Evolutionary conservation across 108 stramenopile genomes (phyloP).

Genomic region (Mayamaea pseudoterrestris): DNA sequence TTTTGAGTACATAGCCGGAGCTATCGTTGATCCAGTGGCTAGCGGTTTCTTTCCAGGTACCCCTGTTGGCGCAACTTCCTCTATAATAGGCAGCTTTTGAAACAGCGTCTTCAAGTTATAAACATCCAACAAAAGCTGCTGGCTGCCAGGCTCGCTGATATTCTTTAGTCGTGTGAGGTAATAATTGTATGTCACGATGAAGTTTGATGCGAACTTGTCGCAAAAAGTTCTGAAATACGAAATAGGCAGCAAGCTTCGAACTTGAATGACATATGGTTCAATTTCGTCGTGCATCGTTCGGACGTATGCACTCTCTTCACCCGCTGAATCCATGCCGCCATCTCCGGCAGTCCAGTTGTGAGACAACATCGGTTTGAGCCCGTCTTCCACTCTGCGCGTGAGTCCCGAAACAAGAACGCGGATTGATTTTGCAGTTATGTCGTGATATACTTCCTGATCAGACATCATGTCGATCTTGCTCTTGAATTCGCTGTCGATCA

Average conservation of each 20-base stretch:
- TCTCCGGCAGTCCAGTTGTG: conserved; percentile 87
- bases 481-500: conserved; percentile 75
- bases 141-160: conserved; percentile 87
- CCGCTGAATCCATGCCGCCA: conserved; percentile 69
- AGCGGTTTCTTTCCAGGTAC: conserved; percentile 15
- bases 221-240: conserved; percentile 90
- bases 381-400: conserved; percentile 62
- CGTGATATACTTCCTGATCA: conserved; percentile 85
- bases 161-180: conserved; percentile 64
- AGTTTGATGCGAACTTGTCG: conserved; percentile 87
- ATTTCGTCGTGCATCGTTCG: conserved; percentile 73
- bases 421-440: conserved; percentile 82
- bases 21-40: conserved; percentile 44
- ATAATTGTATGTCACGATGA: conserved; percentile 65
- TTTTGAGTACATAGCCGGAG: conserved; percentile 88
- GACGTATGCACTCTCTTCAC: conserved; percentile 90
- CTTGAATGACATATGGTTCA: conserved; percentile 62
- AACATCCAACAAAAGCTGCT: conserved; percentile 96
- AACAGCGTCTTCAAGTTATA: conserved; percentile 91
- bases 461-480: conserved; percentile 72
- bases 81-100: conserved; percentile 74
- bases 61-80: conserved; percentile 20
- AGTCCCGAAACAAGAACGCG: conserved; percentile 83
- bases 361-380: conserved; percentile 53
- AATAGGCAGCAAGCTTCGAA: conserved; percentile 30